Percentiles rank a stretch among this genome's conserved stretches.
Conservation (phyloP, 257 asterid species). For the Solanum verrucosum region DNA sequence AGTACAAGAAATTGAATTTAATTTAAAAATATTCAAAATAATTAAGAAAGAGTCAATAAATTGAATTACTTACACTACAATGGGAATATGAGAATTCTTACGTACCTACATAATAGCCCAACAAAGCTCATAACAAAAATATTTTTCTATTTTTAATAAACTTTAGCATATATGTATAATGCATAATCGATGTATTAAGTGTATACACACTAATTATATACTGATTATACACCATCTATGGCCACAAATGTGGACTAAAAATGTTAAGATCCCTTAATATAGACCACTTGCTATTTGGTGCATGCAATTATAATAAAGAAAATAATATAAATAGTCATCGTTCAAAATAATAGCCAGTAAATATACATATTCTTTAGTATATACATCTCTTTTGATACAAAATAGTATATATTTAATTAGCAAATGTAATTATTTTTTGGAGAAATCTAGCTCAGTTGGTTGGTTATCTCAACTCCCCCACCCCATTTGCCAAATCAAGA, state of each 20-base stretch:
- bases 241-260: neutral
- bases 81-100: neutral
- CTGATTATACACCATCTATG: neutral
- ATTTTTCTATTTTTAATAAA: neutral
- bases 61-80: neutral
- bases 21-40: neutral
- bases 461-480: neutral
- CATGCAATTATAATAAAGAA: neutral
- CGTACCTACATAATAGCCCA: neutral
- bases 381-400: neutral
- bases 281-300: neutral
- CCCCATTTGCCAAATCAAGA: neutral
- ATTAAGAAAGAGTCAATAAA: neutral
- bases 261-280: neutral
- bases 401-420: neutral
- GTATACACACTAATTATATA: neutral
- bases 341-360: neutral
- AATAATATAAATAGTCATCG: neutral
- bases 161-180: neutral
- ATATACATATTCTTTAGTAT: neutral
- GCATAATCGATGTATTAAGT: neutral
- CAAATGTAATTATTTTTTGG: neutral
- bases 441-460: neutral
- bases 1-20: neutral
- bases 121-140: neutral